Evolutionary conservation across 2,329 filamentous ascomycete species (phyloP).

Genomic region (Exutisphaerella laricina): DNA sequence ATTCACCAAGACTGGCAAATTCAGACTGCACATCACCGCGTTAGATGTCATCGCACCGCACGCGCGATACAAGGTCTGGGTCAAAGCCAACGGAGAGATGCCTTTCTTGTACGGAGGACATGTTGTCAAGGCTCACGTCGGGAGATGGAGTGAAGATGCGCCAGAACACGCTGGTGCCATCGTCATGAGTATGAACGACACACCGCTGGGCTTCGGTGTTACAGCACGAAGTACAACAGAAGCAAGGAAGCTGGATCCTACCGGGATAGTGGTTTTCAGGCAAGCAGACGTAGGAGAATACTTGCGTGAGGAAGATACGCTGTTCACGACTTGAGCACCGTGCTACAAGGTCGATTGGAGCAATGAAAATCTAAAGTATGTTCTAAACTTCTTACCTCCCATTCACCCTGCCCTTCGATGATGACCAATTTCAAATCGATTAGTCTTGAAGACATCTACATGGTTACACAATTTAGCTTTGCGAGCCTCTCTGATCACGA

Average conservation of each 20-base stretch:
- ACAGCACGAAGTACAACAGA: conserved; percentile 84
- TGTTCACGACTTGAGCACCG: conserved; percentile 55
- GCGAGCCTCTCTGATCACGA: neutral
- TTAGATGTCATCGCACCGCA: conserved; percentile 84
- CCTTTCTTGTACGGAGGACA: conserved; percentile 94
- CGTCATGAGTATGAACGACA: conserved; percentile 87
- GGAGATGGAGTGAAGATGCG: conserved; percentile 82
- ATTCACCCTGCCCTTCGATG: no score
- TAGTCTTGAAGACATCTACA: neutral
- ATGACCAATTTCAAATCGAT: neutral
- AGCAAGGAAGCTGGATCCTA: conserved; percentile 78
- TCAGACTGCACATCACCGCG: conserved; percentile 88
- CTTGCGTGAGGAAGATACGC: conserved; percentile 69
- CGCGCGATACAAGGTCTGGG: conserved; percentile 94
- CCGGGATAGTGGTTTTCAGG: conserved; percentile 79
- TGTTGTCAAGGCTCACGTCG: conserved; percentile 75
- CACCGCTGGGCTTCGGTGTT: conserved; percentile 80
- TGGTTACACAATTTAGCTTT: neutral
- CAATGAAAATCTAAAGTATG: no score
- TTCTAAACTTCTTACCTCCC: no score
- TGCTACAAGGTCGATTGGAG: no score
- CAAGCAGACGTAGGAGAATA: conserved; percentile 96
- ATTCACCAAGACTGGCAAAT: conserved; percentile 95
- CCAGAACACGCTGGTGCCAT: conserved; percentile 90
- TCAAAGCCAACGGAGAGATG: conserved; percentile 95